Percentiles rank a stretch among this genome's conserved stretches.
Evolutionary conservation across 2,329 filamentous ascomycete species (phyloP).

Genomic region (Akanthomyces lecanii): DNA sequence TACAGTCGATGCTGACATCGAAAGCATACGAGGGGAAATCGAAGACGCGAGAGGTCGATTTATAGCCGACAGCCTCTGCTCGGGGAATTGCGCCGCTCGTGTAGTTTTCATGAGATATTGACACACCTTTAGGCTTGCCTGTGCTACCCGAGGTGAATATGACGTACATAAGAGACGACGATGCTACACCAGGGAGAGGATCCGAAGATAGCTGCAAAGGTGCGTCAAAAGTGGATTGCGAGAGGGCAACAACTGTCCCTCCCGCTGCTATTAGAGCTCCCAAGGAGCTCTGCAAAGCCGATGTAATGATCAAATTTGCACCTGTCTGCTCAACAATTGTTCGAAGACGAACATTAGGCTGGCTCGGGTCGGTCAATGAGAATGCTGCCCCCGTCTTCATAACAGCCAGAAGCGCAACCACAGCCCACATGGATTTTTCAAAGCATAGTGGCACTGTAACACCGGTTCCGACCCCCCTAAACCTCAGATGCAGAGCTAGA

Average conservation of each 20-base stretch:
- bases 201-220: constrained; percentile 19
- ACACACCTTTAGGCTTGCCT: constrained; percentile 59
- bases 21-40: constrained; percentile 52
- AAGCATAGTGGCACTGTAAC: constrained; percentile 47
- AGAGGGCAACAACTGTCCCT: constrained; percentile 32
- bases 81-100: constrained; percentile 43
- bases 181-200: constrained; percentile 36
- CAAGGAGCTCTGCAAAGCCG: constrained; percentile 34
- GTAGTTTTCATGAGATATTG: constrained; percentile 46
- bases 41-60: constrained; percentile 38
- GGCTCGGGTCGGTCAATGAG: constrained; percentile 43
- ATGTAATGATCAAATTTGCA: constrained; percentile 38
- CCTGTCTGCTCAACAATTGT: constrained; percentile 42
- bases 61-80: constrained; percentile 40
- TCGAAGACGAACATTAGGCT: constrained; percentile 41
- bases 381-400: constrained; percentile 48
- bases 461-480: constrained; percentile 35
- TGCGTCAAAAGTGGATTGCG: constrained; percentile 26
- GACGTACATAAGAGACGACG: constrained; percentile 45
- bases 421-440: constrained; percentile 45
- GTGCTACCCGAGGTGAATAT: constrained; percentile 65
- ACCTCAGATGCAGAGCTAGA: constrained; percentile 37
- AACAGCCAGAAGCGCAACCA: constrained; percentile 41
- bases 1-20: constrained; percentile 51
- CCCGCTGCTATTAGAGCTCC: constrained; percentile 34